Conservation (phyloP, 139 green algal genomes). For the Micromonas commoda region DNA sequence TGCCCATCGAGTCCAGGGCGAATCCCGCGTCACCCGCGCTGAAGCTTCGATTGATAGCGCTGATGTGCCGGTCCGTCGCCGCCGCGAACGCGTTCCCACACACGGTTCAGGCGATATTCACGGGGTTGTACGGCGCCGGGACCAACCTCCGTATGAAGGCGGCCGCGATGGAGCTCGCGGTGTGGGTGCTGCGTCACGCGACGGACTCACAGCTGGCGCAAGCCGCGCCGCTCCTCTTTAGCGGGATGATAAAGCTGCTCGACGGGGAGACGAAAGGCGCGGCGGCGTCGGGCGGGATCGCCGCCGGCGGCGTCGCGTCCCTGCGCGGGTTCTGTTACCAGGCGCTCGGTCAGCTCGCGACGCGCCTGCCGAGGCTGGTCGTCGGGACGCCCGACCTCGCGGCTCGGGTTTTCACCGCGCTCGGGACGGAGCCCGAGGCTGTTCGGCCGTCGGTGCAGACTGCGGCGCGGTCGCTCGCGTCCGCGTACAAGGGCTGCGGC, state of each 20-base stretch:
- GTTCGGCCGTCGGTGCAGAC: slow-evolving; percentile 64
- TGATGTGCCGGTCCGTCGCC: slow-evolving; percentile 48
- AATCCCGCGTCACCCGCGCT: not conserved
- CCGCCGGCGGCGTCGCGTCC: not conserved
- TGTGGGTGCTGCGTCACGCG: slow-evolving; percentile 75
- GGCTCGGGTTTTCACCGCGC: slow-evolving; percentile 48
- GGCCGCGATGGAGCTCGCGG: slow-evolving; percentile 79
- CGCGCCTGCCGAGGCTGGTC: slow-evolving; percentile 50
- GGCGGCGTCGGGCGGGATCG: too few species aligned
- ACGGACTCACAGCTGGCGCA: slow-evolving; percentile 50
- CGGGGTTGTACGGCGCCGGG: slow-evolving; percentile 48
- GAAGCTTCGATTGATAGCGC: not conserved
- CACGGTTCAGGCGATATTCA: slow-evolving; percentile 38
- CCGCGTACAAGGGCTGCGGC: slow-evolving; percentile 54
- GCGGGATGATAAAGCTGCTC: slow-evolving; percentile 27
- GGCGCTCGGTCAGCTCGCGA: slow-evolving; percentile 59
- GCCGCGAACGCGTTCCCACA: slow-evolving; percentile 70
- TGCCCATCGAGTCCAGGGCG: not conserved
- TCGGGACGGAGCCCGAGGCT: slow-evolving; percentile 54
- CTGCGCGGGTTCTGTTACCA: slow-evolving; percentile 76
- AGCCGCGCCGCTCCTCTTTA: slow-evolving; percentile 37
- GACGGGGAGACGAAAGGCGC: not conserved
- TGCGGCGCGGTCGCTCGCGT: slow-evolving; percentile 46
- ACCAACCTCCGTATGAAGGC: slow-evolving; percentile 50
- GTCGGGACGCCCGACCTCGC: slow-evolving; percentile 21